Conservation (phyloP, 345 rosid species). For the Eucalyptus lansdowneana region DNA sequence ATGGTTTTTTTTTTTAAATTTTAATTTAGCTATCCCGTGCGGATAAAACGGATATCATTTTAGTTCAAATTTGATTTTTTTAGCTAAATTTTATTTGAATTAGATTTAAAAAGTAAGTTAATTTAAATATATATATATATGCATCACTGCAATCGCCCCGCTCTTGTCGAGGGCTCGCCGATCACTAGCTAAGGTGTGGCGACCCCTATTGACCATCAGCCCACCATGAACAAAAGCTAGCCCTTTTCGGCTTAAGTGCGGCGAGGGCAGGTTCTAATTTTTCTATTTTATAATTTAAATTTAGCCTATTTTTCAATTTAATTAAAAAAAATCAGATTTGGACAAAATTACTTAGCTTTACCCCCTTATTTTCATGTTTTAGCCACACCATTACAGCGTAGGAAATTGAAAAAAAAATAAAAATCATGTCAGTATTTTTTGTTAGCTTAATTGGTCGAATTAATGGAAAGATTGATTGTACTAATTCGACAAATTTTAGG, state of each 20-base stretch:
- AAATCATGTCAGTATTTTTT: not conserved
- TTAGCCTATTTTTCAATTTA: not conserved
- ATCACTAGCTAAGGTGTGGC: no score
- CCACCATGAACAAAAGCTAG: no score
- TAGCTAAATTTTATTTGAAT: no score
- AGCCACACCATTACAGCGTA: not conserved
- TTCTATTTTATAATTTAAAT: not conserved
- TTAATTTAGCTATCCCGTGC: no score
- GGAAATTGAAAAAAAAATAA: not conserved
- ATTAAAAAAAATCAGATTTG: not conserved
- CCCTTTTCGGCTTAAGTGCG: not conserved
- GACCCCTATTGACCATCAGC: not conserved
- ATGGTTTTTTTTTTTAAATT: no score
- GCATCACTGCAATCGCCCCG: no score
- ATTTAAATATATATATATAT: no score
- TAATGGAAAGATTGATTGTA: accelerated
- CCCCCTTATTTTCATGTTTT: not conserved
- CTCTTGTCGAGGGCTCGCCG: no score
- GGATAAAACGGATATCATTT: no score
- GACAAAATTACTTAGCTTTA: not conserved
- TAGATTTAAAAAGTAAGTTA: no score
- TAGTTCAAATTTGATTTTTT: no score
- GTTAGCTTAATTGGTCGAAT: accelerated
- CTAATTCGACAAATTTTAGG: accelerated
- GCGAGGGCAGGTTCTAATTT: not conserved